Base-by-base conservation (phyloP, 2,329 filamentous ascomycete genomes). In the Fusarium cyanostomum region DNA sequence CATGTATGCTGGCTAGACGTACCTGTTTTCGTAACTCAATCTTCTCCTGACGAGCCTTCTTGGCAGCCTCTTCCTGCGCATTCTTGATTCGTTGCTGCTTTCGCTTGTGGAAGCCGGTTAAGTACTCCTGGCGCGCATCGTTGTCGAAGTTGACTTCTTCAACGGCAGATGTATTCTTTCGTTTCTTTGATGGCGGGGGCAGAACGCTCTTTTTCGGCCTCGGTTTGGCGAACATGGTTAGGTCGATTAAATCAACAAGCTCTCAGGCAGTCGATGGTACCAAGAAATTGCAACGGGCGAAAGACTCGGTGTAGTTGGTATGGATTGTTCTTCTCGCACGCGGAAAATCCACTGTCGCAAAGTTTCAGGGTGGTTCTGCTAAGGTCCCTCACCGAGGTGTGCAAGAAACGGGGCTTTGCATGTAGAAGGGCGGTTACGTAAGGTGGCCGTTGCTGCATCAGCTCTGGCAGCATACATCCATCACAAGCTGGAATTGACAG, bases 51-150 rank as follows among this genome's bases (percentile, higher is more conserved):
- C 89, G 87, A 43, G 89, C 92, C 73, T 85, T 88, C 77, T 92
- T 90, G 41, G 86, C 88, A 4, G 92, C 92, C 68, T 90, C 83
- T 67, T 95, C 92, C 73, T 95, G 91, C 2, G 94, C 94, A 76
- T 89, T 83, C 80, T 96, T 96, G 67, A 89, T 88, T 33, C 95
- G 86, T 75, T 92, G 90, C 50, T 91, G 80, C 77, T 97, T 98
- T 77, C 95, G 90, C 83, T 98, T 99, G 81, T 94, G 94, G 79
- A 99, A 99, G 3, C 95, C 95, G 0, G 93, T 97, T 56, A 99
- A 83, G 74, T 92, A 99, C 72, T 98, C 93, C 65, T 90, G 81
- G 65, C 95, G 89, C 41, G 91, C 91, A 60, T 84, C 83, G 60
- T 84, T 80, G 79, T 99, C 93, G 79, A 98, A 99, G 49, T 82